phyloP scores from a whole-genome alignment of 169 alveolate species.

The Toxoplasma gondii region DNA sequence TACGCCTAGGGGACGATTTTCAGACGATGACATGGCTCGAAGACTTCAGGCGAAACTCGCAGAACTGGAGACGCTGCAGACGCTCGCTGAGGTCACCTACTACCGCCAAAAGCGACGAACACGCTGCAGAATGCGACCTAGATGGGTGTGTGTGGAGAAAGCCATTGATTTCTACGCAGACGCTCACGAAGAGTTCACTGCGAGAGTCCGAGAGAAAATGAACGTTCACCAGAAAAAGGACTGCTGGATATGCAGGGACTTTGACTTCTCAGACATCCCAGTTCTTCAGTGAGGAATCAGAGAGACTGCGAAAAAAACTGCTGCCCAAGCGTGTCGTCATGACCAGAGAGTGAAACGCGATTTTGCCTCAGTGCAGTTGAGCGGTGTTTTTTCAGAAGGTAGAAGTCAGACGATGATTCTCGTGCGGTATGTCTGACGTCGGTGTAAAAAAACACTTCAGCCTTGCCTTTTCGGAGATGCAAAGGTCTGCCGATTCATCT shows the following conservation, averaged over 20 bases:
- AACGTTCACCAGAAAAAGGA: conserved; percentile 4
- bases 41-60: background rate
- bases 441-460: too few species aligned
- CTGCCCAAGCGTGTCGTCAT: too few species aligned
- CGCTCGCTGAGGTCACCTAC: background rate
- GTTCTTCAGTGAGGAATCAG: background rate
- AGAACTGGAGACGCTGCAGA: background rate
- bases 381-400: too few species aligned
- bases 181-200: background rate
- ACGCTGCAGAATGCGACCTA: background rate
- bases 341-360: too few species aligned
- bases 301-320: too few species aligned
- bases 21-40: background rate
- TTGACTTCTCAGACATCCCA: conserved; percentile 5
- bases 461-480: too few species aligned
- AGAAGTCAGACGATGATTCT: too few species aligned
- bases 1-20: background rate
- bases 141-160: background rate
- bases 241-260: background rate
- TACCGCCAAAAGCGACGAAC: background rate
- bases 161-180: conserved; percentile 35
- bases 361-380: too few species aligned
- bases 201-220: background rate
- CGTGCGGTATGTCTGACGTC: too few species aligned
- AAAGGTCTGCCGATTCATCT: too few species aligned